phyloP scores from a whole-genome alignment of 2,329 filamentous ascomycete genomes.

The Ascochyta rabiei region DNA sequence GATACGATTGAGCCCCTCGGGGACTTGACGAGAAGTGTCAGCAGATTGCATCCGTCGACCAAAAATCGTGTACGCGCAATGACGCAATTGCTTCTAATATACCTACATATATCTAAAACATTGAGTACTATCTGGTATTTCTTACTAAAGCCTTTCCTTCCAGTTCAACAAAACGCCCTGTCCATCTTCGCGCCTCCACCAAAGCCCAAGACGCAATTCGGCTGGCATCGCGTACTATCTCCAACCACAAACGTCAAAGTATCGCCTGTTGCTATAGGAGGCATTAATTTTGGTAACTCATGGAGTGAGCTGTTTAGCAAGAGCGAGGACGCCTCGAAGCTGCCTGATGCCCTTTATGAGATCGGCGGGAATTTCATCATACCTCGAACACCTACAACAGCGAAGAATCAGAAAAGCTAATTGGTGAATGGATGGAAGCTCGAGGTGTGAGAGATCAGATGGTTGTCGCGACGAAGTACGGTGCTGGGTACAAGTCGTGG shows the following conservation, averaged over 20 bases:
- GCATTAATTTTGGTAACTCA: conserved; percentile 69
- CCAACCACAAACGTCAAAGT: conserved; percentile 66
- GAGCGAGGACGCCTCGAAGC: conserved; percentile 63
- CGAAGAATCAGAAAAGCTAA: conserved; percentile 47
- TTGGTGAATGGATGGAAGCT: conserved; percentile 52
- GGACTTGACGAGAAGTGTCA: conserved; percentile 11
- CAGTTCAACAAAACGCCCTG: neutral
- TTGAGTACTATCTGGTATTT: neutral
- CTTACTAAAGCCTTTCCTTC: neutral
- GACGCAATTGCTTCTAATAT: neutral
- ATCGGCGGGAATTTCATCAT: conserved; percentile 75
- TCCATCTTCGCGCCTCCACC: conserved; percentile 15
- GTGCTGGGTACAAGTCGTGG: conserved; percentile 24
- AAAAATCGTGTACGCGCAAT: neutral
- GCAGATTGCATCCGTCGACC: conserved; percentile 7
- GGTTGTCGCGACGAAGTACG: conserved; percentile 50
- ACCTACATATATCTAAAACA: neutral
- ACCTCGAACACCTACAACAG: conserved; percentile 54
- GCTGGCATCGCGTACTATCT: conserved; percentile 68
- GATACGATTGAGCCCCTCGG: neutral
- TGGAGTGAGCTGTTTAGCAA: conserved; percentile 65
- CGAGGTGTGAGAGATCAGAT: conserved; percentile 46
- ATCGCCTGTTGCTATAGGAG: conserved; percentile 57
- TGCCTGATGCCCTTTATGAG: conserved; percentile 71
- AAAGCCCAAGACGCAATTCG: conserved; percentile 49